These are phyloP conservation scores for Globisporangium cylindrosporum DNA, from an alignment of 352 stramenopile species.

Conservation along the genomic window DNA sequence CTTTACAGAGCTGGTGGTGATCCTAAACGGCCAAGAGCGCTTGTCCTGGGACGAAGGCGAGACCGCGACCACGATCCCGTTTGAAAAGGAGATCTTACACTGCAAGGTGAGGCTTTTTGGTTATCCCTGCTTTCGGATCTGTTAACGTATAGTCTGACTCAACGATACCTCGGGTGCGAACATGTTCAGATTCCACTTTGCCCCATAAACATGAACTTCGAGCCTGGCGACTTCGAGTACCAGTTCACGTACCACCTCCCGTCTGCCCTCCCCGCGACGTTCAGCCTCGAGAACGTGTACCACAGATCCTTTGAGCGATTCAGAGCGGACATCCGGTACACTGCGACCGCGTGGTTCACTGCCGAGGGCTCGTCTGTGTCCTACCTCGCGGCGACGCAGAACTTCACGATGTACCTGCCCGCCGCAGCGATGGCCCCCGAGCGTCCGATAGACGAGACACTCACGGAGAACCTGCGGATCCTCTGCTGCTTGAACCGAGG, in stretches of 20 bases:
- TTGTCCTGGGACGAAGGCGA: slow-evolving; percentile 21
- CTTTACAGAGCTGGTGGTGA: slow-evolving; percentile 13
- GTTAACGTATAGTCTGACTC: not conserved
- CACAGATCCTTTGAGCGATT: slow-evolving; percentile 14
- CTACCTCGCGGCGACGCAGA: slow-evolving; percentile 15
- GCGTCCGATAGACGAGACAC: slow-evolving; percentile 8
- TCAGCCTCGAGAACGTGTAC: slow-evolving; percentile 20
- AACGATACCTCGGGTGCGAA: not conserved
- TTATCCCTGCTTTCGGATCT: not conserved
- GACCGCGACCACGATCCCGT: slow-evolving; percentile 6
- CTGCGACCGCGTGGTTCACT: slow-evolving; percentile 19
- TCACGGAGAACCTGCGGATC: slow-evolving; percentile 12
- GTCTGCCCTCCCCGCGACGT: slow-evolving; percentile 3
- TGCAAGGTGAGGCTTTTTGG: slow-evolving; percentile 6
- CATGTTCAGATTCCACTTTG: slow-evolving; percentile 11
- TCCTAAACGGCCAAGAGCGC: slow-evolving; percentile 15
- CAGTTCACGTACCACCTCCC: slow-evolving; percentile 20
- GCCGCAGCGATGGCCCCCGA: not conserved
- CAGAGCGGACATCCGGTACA: slow-evolving; percentile 12
- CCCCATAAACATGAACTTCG: slow-evolving; percentile 5
- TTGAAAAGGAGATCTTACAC: slow-evolving; percentile 17
- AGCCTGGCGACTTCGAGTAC: slow-evolving; percentile 17
- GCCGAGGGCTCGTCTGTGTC: slow-evolving; percentile 11
- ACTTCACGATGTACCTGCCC: slow-evolving; percentile 11
- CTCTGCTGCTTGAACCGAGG: slow-evolving; percentile 15